Conservation (phyloP, 148 eudicot species). For the Rhododendron kiyosumense region DNA sequence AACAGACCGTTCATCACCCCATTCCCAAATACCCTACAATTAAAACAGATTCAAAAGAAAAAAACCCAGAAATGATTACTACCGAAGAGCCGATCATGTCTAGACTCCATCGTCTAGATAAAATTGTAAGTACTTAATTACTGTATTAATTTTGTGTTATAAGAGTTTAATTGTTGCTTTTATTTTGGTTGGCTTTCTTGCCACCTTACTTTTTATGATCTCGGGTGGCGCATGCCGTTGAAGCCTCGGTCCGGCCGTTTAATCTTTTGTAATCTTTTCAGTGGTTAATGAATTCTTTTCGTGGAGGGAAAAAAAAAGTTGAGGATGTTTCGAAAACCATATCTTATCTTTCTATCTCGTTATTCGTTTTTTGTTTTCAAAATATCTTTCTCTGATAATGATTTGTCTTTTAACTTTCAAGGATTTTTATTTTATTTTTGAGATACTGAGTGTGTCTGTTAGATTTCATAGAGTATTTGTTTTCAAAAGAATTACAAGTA, state of each 20-base stretch:
- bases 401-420: neutral
- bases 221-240: too few relatives aligned
- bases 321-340: neutral
- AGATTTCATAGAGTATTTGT: too few relatives aligned
- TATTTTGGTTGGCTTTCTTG: too few relatives aligned
- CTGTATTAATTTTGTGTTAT: neutral
- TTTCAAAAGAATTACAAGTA: too few relatives aligned
- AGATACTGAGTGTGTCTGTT: too few relatives aligned
- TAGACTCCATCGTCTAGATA: slow-evolving; percentile 50
- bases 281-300: too few relatives aligned
- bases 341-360: neutral
- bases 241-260: too few relatives aligned
- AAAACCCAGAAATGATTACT: neutral
- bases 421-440: neutral
- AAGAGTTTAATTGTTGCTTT: neutral
- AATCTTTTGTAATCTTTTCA: too few relatives aligned
- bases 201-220: too few relatives aligned
- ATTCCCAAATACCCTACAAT: neutral
- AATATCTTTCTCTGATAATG: neutral
- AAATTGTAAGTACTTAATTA: slow-evolving; percentile 39
- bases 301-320: too few relatives aligned
- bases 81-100: slow-evolving; percentile 42
- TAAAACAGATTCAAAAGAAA: too few relatives aligned
- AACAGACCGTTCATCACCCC: neutral
- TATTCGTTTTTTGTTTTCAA: neutral